Conservation (phyloP, 1,284 basidiomycete genomes). For the Xerocomus amazonicus region DNA sequence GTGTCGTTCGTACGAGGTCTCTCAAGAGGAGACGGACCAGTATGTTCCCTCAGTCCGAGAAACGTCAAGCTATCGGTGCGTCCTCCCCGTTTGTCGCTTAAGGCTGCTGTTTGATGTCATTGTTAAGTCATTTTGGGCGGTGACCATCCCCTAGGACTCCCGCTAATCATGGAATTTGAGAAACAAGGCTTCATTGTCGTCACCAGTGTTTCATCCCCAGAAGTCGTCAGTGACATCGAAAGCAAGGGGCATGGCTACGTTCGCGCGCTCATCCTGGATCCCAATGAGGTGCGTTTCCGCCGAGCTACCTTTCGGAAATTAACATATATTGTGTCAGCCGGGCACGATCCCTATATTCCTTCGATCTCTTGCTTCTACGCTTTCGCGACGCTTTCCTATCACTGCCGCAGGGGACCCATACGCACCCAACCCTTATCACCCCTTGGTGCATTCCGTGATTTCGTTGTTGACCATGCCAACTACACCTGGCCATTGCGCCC, state of each 20-base stretch:
- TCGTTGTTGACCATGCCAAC: constrained; percentile 61
- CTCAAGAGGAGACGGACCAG: constrained; percentile 36
- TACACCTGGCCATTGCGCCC: constrained; percentile 33
- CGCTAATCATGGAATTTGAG: constrained; percentile 69
- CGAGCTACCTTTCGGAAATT: background rate
- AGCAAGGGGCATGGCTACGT: constrained; percentile 66
- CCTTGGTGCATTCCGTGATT: constrained; percentile 68
- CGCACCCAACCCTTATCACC: constrained; percentile 55
- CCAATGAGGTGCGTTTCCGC: constrained; percentile 51
- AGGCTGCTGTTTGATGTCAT: constrained; percentile 11
- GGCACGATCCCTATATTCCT: constrained; percentile 70
- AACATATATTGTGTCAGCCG: constrained; percentile 42
- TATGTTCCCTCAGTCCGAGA: constrained; percentile 38
- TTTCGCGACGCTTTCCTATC: constrained; percentile 79
- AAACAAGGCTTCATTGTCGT: constrained; percentile 77
- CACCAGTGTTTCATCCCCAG: constrained; percentile 64
- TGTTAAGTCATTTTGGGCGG: constrained; percentile 72
- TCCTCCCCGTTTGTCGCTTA: constrained; percentile 13
- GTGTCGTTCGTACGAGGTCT: constrained; percentile 28
- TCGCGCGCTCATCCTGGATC: constrained; percentile 74
- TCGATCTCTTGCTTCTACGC: constrained; percentile 69
- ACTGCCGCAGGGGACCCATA: constrained; percentile 75
- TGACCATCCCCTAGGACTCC: constrained; percentile 64
- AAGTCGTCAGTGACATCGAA: constrained; percentile 62
- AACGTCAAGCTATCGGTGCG: constrained; percentile 69